phyloP scores from a whole-genome alignment of 768 basidiomycete species.

The Podaxis mareebaensis region DNA sequence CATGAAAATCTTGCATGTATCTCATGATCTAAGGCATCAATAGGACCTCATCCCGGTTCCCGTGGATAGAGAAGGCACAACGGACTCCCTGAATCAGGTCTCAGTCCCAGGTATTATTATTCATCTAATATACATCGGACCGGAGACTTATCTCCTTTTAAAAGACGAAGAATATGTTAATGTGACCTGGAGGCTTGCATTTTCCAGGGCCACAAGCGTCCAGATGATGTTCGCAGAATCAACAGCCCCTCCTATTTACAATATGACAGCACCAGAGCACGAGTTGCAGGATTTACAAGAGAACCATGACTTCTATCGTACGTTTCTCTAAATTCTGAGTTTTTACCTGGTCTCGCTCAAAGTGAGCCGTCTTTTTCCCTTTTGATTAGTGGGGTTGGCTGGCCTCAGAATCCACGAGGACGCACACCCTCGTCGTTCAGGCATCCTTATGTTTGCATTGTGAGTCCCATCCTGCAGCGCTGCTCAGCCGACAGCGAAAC shows the following conservation, averaged over 20 bases:
- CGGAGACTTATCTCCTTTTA: neutral
- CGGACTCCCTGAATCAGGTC: neutral
- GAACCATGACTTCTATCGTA: conserved; percentile 26
- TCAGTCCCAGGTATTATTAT: neutral
- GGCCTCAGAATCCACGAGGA: conserved; percentile 30
- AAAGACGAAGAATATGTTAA: conserved; percentile 27
- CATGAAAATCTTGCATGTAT: neutral
- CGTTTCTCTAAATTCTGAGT: conserved; percentile 1
- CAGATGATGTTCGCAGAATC: conserved; percentile 21
- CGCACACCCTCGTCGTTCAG: conserved; percentile 28
- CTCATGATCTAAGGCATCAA: neutral
- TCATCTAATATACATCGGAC: neutral
- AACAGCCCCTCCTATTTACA: neutral
- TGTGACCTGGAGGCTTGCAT: conserved; percentile 34
- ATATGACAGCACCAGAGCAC: conserved; percentile 25
- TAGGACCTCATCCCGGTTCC: conserved; percentile 34
- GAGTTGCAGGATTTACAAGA: conserved; percentile 24
- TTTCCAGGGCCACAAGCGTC: conserved; percentile 24
- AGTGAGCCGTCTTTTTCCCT: too few species aligned
- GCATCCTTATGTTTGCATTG: conserved; percentile 16
- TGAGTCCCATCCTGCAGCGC: conserved; percentile 10
- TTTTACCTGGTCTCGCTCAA: neutral
- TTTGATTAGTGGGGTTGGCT: conserved; percentile 25
- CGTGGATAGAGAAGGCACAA: conserved; percentile 32
- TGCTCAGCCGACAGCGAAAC: too few species aligned